A percentile compares a stretch with the other conserved stretches of the same genome.
phyloP scores from a whole-genome alignment of 345 rosid genomes.

The Anastatica hierochuntica region DNA sequence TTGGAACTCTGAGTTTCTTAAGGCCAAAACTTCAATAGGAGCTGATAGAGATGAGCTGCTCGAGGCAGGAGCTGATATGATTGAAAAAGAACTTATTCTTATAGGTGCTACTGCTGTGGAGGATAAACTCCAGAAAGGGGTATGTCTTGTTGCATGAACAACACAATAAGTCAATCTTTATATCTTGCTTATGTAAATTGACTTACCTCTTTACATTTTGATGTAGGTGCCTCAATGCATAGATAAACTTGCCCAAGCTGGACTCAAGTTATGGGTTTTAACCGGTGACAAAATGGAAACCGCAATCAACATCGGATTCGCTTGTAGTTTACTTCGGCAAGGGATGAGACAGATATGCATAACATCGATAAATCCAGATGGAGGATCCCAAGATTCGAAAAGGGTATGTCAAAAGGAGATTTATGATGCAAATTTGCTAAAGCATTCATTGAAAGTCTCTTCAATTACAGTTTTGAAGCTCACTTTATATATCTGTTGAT shows the following conservation, averaged over 20 bases:
- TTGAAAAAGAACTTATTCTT: constrained; percentile 83
- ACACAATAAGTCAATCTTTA: background rate
- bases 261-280: constrained; percentile 93
- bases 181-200: constrained; percentile 16
- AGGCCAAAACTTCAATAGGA: constrained; percentile 78
- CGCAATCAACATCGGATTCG: constrained; percentile 89
- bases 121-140: constrained; percentile 97
- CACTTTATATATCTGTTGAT: constrained; percentile 18
- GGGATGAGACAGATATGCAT: constrained; percentile 92
- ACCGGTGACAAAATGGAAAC: constrained; percentile 99
- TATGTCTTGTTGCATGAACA: constrained; percentile 14
- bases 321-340: constrained; percentile 91
- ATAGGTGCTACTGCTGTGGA: constrained; percentile 98
- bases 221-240: constrained; percentile 91
- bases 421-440: constrained; percentile 2
- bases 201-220: constrained; percentile 7
- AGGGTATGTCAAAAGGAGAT: constrained; percentile 34
- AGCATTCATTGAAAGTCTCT: background rate
- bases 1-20: constrained; percentile 74
- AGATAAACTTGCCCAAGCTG: constrained; percentile 97
- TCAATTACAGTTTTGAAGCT: background rate
- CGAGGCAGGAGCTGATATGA: constrained; percentile 66
- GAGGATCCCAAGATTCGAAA: constrained; percentile 40
- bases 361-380: constrained; percentile 42
- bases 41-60: constrained; percentile 69